These are phyloP conservation scores for Hysterium pulicare DNA, from an alignment of 2,329 filamentous ascomycete genomes.

Conservation along the genomic window DNA sequence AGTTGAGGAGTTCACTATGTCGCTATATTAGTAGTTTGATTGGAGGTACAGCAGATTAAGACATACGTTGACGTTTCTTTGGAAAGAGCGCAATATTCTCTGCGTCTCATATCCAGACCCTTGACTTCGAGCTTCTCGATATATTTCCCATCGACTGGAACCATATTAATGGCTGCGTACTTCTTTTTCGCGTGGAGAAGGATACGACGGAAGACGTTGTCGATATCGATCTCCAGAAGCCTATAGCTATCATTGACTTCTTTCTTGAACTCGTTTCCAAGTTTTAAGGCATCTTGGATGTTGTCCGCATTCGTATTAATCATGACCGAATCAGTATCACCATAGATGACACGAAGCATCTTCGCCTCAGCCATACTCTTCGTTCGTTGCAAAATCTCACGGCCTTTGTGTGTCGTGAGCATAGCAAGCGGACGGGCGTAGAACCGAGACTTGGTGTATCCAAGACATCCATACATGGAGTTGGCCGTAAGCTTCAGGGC, in stretches of 20 bases:
- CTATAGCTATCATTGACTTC: slow-evolving; percentile 92
- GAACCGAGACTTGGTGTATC: slow-evolving; percentile 94
- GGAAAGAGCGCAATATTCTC: slow-evolving; percentile 92
- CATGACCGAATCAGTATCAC: slow-evolving; percentile 99
- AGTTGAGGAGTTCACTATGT: slow-evolving; percentile 74
- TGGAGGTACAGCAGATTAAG: neutral
- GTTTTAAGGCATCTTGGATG: slow-evolving; percentile 82
- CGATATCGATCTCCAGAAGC: slow-evolving; percentile 94
- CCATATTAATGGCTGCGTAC: slow-evolving; percentile 93
- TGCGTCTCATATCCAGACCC: slow-evolving; percentile 93
- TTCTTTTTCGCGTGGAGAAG: slow-evolving; percentile 98
- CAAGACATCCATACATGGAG: slow-evolving; percentile 98
- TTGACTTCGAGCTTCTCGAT: slow-evolving; percentile 97
- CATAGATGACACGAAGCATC: slow-evolving; percentile 92
- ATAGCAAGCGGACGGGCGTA: slow-evolving; percentile 93
- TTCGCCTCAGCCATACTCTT: slow-evolving; percentile 93
- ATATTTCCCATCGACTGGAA: slow-evolving; percentile 84
- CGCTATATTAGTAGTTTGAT: slow-evolving; percentile 18
- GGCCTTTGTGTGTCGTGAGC: slow-evolving; percentile 93
- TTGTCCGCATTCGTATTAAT: slow-evolving; percentile 98
- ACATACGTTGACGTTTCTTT: slow-evolving; percentile 80
- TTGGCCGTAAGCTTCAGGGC: slow-evolving; percentile 97
- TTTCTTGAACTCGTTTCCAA: slow-evolving; percentile 92
- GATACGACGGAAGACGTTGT: slow-evolving; percentile 92
- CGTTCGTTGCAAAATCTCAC: slow-evolving; percentile 93